Conservation (phyloP, 306 rosid genomes). For the Cicer arietinum region DNA sequence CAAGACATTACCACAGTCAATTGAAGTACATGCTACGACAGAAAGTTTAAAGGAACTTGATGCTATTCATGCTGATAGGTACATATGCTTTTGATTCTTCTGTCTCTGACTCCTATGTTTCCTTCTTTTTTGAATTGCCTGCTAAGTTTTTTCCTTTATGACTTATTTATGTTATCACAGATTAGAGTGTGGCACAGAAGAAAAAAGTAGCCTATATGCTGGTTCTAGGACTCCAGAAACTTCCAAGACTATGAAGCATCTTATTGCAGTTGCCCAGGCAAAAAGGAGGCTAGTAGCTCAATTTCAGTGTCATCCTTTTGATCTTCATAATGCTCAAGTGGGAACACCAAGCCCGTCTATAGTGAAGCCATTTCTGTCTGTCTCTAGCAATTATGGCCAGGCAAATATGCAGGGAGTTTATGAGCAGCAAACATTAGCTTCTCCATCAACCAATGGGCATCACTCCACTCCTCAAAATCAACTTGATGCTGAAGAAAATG, state of each 20-base stretch:
- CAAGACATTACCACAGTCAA: constrained; percentile 43
- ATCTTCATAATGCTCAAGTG: constrained; percentile 55
- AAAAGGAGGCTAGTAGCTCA: constrained; percentile 80
- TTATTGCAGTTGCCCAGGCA: constrained; percentile 94
- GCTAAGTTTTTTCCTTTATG: constrained; percentile 21
- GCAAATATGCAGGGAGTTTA: constrained; percentile 60
- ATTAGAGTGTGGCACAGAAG: constrained; percentile 55
- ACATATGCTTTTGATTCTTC: constrained; percentile 26
- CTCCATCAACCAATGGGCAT: constrained; percentile 58
- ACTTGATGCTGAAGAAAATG: constrained; percentile 63
- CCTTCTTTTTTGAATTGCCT: constrained; percentile 10
- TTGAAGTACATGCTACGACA: constrained; percentile 51
- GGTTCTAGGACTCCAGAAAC: constrained; percentile 69
- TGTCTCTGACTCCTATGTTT: constrained; percentile 1
- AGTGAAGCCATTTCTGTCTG: constrained; percentile 55
- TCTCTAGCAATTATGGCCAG: constrained; percentile 51
- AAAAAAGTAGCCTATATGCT: constrained; percentile 47
- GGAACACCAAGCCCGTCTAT: constrained; percentile 74
- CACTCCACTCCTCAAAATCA: constrained; percentile 59
- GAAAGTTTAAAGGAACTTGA: constrained; percentile 58
- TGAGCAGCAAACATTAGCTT: constrained; percentile 52
- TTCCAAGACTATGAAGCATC: constrained; percentile 71
- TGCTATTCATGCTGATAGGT: constrained; percentile 63
- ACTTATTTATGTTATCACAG: constrained; percentile 48
- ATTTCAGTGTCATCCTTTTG: constrained; percentile 56